phyloP scores from a whole-genome alignment of 1,284 basidiomycete species.

The Kalmanozyma brasiliensis region DNA sequence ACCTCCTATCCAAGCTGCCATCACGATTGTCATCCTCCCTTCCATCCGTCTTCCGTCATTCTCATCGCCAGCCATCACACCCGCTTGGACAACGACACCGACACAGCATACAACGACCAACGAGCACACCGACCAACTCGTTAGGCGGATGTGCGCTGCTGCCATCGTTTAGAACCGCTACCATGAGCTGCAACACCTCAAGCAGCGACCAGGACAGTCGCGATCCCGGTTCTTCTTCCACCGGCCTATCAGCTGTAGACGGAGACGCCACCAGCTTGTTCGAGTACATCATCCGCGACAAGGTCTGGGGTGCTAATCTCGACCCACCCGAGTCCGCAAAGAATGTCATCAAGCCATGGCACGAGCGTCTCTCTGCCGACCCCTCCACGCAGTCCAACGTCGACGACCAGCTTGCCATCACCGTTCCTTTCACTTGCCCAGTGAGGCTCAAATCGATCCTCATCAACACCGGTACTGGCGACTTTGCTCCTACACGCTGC shows the following conservation, averaged over 20 bases:
- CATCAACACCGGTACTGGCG: conserved; percentile 59
- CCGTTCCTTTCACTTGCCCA: conserved; percentile 61
- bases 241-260: conserved; percentile 34
- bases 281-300: conserved; percentile 57
- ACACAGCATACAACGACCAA: too few relatives aligned
- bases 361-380: conserved; percentile 47
- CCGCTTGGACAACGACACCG: too few relatives aligned
- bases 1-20: not conserved
- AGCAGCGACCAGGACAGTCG: conserved; percentile 33
- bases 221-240: conserved; percentile 22
- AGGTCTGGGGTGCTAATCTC: conserved; percentile 62
- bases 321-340: conserved; percentile 61
- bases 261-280: conserved; percentile 57
- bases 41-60: conserved; percentile 2
- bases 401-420: conserved; percentile 66
- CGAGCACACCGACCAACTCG: too few relatives aligned
- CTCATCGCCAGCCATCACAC: not conserved
- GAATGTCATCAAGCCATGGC: conserved; percentile 64
- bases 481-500: conserved; percentile 60
- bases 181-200: conserved; percentile 47
- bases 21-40: not conserved
- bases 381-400: conserved; percentile 62
- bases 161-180: conserved; percentile 7
- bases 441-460: conserved; percentile 63
- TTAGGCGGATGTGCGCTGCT: conserved; percentile 5